A percentile compares a stretch with the other conserved stretches of the same genome.
phyloP scores from a whole-genome alignment of 139 green algal species.

The Nannochloris sp. region DNA sequence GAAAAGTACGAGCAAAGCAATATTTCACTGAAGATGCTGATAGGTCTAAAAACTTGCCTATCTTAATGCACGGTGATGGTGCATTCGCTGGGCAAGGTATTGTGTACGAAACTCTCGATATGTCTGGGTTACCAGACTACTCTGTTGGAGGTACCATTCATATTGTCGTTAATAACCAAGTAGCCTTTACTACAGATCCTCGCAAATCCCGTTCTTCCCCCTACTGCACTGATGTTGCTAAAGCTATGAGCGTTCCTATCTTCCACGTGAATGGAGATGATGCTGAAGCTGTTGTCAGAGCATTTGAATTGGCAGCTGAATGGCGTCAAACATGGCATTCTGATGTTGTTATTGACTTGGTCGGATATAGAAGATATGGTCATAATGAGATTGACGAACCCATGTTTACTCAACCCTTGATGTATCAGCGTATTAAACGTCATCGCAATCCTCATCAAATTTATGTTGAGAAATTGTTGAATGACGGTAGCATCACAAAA shows the following conservation, averaged over 20 bases:
- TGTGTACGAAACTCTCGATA: slow-evolving; percentile 96
- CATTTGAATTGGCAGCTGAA: slow-evolving; percentile 86
- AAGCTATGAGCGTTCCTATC: slow-evolving; percentile 86
- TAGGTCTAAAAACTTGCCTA: slow-evolving; percentile 59
- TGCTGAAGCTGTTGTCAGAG: slow-evolving; percentile 84
- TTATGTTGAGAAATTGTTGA: slow-evolving; percentile 75
- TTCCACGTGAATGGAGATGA: slow-evolving; percentile 99
- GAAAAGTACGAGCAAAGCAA: slow-evolving; percentile 95
- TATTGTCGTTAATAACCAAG: slow-evolving; percentile 98
- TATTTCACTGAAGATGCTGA: slow-evolving; percentile 67
- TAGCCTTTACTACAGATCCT: slow-evolving; percentile 98
- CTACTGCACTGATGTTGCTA: slow-evolving; percentile 97
- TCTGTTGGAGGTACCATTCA: slow-evolving; percentile 89
- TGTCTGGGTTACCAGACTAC: slow-evolving; percentile 91
- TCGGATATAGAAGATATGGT: slow-evolving; percentile 65
- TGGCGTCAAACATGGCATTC: slow-evolving; percentile 85
- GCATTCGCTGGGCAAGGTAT: slow-evolving; percentile 93
- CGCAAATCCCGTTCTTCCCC: slow-evolving; percentile 66
- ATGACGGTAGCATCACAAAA: slow-evolving; percentile 54
- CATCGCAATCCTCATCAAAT: slow-evolving; percentile 60
- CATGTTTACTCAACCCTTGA: slow-evolving; percentile 95
- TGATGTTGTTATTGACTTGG: slow-evolving; percentile 95
- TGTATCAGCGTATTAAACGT: slow-evolving; percentile 84
- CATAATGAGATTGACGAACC: slow-evolving; percentile 99
- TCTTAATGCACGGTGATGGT: slow-evolving; percentile 96